A percentile compares a stretch with the other conserved stretches of the same genome.
Evolutionary conservation across 2,329 filamentous ascomycete genomes (phyloP).

Genomic region (Trichoderma afroharzianum): DNA sequence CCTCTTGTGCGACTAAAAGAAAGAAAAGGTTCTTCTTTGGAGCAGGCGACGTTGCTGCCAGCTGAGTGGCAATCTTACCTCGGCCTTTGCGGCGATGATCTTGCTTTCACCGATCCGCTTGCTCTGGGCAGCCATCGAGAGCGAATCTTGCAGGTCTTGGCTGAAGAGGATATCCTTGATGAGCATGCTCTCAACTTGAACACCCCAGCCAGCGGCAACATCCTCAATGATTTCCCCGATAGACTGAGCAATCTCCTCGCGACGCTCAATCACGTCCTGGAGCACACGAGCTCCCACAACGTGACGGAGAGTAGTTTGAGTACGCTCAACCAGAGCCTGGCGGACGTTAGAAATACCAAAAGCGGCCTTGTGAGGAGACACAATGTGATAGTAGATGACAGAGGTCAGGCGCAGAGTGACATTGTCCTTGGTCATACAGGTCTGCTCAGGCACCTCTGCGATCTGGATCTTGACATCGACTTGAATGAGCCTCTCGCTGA

Average conservation of each 20-base stretch:
- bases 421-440: conserved; percentile 99
- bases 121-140: conserved; percentile 97
- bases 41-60: not conserved
- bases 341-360: conserved; percentile 94
- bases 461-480: conserved; percentile 99
- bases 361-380: conserved; percentile 89
- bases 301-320: conserved; percentile 94
- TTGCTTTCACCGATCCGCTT: conserved; percentile 99
- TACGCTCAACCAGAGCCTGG: conserved; percentile 95
- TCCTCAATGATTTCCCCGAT: conserved; percentile 98
- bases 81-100: conserved; percentile 93
- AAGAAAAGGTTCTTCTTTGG: not conserved
- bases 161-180: conserved; percentile 99
- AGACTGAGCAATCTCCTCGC: conserved; percentile 91
- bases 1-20: not conserved
- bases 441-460: conserved; percentile 90
- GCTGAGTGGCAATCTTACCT: conserved; percentile 41
- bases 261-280: conserved; percentile 96
- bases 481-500: conserved; percentile 83
- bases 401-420: conserved; percentile 90
- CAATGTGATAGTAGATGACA: conserved; percentile 99
- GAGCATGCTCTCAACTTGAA: conserved; percentile 95
- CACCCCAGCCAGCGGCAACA: conserved; percentile 89
- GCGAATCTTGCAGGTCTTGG: conserved; percentile 88
- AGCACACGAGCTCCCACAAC: conserved; percentile 93